Conservation (phyloP, 2,329 filamentous ascomycete species). For the Coniochaeta hoffmannii region DNA sequence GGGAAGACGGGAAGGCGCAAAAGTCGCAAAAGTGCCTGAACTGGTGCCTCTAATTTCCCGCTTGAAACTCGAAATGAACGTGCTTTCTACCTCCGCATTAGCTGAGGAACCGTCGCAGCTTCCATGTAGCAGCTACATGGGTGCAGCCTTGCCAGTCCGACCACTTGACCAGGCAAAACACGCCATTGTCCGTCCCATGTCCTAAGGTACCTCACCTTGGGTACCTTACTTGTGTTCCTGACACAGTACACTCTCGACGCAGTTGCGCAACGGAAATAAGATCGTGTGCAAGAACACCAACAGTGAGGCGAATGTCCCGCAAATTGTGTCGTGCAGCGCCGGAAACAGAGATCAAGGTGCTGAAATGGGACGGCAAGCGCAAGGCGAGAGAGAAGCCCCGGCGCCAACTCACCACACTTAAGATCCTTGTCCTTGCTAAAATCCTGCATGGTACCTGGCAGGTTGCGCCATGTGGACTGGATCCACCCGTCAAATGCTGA, state of each 20-base stretch:
- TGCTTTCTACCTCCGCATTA: background rate
- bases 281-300: background rate
- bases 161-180: background rate
- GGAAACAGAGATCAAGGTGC: background rate
- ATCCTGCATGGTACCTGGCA: conserved; percentile 1
- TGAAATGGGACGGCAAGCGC: background rate
- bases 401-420: background rate
- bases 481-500: background rate
- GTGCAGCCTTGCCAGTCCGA: background rate
- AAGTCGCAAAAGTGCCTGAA: conserved; percentile 2
- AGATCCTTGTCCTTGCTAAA: background rate
- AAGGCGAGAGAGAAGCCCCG: background rate
- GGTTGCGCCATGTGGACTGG: conserved; percentile 12
- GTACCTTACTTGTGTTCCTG: too few relatives aligned
- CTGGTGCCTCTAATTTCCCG: conserved; percentile 18
- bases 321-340: too few relatives aligned
- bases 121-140: background rate
- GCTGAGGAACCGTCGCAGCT: background rate
- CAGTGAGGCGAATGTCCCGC: background rate
- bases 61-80: conserved; percentile 11
- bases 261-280: background rate
- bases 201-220: too few relatives aligned
- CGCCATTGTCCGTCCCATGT: background rate
- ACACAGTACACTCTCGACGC: too few relatives aligned
- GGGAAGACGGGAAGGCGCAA: too few relatives aligned